Conservation (phyloP, 2,329 filamentous ascomycete species). For the Colletotrichum tofieldiae region DNA sequence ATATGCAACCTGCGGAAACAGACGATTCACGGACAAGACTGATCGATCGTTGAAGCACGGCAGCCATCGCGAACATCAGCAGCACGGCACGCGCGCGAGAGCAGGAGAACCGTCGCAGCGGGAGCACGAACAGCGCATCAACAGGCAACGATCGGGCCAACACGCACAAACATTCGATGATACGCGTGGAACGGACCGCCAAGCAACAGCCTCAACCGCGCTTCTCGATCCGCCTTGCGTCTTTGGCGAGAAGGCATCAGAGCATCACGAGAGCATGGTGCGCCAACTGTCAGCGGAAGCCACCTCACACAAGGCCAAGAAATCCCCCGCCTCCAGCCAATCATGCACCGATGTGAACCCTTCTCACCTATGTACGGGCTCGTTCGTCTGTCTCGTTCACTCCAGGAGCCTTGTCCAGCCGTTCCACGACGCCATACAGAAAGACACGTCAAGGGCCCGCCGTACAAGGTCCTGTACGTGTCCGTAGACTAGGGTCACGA, state of each 20-base stretch:
- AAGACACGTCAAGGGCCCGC: conserved; percentile 6
- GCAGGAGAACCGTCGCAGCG: conserved; percentile 2
- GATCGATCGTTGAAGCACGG: not conserved
- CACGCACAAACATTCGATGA: conserved; percentile 6
- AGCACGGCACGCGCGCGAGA: not conserved
- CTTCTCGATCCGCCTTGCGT: not conserved
- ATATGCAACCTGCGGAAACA: conserved; percentile 1
- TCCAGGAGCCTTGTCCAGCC: not conserved
- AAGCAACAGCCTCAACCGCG: not conserved
- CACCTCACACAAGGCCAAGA: not conserved
- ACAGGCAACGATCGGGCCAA: conserved; percentile 3
- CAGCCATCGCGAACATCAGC: not conserved
- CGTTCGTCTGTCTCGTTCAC: not conserved
- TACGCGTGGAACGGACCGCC: not conserved
- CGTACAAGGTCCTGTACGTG: not conserved
- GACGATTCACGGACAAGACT: conserved; percentile 2
- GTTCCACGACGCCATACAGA: not conserved
- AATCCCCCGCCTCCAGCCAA: no score
- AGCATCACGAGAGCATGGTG: not conserved
- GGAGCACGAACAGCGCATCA: conserved; percentile 3
- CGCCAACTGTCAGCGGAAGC: not conserved
- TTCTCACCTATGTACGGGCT: not conserved
- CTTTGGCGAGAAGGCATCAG: not conserved
- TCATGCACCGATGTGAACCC: not conserved
- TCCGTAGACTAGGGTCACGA: not conserved